phyloP scores from a whole-genome alignment of 2,329 filamentous ascomycete genomes.

The Fusarium sp. region DNA sequence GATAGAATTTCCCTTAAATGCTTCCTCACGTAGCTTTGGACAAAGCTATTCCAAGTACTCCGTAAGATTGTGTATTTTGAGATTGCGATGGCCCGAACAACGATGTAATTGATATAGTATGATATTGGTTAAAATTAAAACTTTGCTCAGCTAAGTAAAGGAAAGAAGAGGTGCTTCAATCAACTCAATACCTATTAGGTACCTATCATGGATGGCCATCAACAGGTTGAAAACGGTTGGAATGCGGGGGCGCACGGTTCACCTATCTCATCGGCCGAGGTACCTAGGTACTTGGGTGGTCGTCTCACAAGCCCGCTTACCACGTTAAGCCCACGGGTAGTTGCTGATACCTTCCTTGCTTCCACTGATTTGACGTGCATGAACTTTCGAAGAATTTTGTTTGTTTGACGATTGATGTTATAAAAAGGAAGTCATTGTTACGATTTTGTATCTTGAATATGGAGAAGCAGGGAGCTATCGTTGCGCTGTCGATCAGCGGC shows the following conservation, averaged over 20 bases:
- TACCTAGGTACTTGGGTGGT: too few species aligned
- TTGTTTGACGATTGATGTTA: too few species aligned
- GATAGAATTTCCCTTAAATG: conserved; percentile 2
- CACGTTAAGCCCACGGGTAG: conserved; percentile 1
- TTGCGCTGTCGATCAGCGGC: conserved; percentile 18
- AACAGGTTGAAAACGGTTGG: conserved; percentile 32
- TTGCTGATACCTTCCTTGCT: conserved; percentile 13
- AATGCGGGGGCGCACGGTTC: conserved; percentile 43
- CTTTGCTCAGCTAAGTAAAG: background rate
- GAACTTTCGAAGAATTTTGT: background rate
- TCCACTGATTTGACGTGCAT: conserved; percentile 7
- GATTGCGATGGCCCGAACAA: too few species aligned
- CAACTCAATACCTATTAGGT: background rate
- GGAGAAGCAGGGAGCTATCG: background rate
- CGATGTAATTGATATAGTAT: background rate
- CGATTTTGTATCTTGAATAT: background rate
- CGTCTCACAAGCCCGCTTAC: background rate
- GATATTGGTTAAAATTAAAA: background rate
- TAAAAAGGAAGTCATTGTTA: background rate
- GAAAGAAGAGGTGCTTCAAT: conserved; percentile 1
- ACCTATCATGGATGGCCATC: too few species aligned
- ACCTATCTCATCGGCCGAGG: background rate
- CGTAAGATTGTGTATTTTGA: too few species aligned
- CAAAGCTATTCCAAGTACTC: background rate
- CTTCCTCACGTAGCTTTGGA: too few species aligned